A percentile compares a stretch with the other conserved stretches of the same genome.
phyloP scores from a whole-genome alignment of 345 rosid genomes.

The Erucastrum elatum region DNA sequence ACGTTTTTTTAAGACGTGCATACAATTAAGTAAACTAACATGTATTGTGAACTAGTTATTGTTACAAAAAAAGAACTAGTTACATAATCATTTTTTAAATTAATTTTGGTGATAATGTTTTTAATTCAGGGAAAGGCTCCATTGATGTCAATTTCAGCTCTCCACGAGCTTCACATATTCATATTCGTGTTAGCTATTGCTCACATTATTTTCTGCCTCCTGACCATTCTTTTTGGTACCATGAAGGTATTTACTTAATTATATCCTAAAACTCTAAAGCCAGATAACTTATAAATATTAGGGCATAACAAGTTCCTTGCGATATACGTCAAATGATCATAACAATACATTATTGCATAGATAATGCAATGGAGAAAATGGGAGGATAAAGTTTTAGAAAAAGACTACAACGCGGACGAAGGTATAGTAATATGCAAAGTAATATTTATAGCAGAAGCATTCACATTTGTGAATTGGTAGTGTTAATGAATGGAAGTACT shows the following conservation, averaged over 20 bases:
- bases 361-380: slow-evolving; percentile 64
- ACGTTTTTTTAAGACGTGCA: slow-evolving; percentile 28
- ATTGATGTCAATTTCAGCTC: slow-evolving; percentile 58
- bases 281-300: not conserved
- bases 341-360: slow-evolving; percentile 31
- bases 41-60: not conserved
- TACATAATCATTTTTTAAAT: not conserved
- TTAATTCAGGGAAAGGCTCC: slow-evolving; percentile 63
- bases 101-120: not conserved
- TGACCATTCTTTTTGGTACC: slow-evolving; percentile 76
- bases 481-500: not conserved
- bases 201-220: slow-evolving; percentile 71
- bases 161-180: slow-evolving; percentile 84
- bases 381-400: slow-evolving; percentile 49
- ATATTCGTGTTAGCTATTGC: slow-evolving; percentile 76
- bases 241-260: slow-evolving; percentile 47
- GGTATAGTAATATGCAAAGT: slow-evolving; percentile 36
- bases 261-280: not conserved
- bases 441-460: not conserved
- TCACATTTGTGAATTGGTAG: not conserved
- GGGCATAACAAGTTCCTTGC: not conserved
- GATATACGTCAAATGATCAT: not conserved
- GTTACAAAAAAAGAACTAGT: too few species aligned
- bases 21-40: not conserved
- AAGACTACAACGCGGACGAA: slow-evolving; percentile 35